These are phyloP conservation scores for Fusarium robinianum DNA, from an alignment of 2,329 filamentous ascomycete species.

Conservation along the genomic window DNA sequence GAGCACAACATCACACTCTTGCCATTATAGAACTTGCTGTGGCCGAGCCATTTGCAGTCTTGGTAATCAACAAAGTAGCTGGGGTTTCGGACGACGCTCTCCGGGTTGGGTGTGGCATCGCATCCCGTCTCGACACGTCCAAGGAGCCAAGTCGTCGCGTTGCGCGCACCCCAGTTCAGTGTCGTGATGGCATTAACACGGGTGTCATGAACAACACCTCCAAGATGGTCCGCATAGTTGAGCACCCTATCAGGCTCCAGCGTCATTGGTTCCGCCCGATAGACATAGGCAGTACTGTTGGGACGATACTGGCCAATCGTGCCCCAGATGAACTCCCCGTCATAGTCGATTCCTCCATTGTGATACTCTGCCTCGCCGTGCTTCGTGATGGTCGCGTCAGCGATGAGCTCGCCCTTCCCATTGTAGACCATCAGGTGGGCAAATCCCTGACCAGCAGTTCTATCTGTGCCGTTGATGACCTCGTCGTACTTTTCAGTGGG, in stretches of 20 bases:
- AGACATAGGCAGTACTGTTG: slow-evolving; percentile 50
- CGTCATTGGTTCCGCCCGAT: slow-evolving; percentile 45
- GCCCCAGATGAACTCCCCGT: slow-evolving; percentile 53
- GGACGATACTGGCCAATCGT: slow-evolving; percentile 53
- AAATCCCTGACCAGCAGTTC: slow-evolving; percentile 49
- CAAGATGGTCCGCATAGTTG: slow-evolving; percentile 49
- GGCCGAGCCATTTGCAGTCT: slow-evolving; percentile 56
- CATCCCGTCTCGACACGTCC: slow-evolving; percentile 18
- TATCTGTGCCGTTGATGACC: slow-evolving; percentile 57
- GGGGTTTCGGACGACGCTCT: slow-evolving; percentile 41
- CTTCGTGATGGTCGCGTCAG: slow-evolving; percentile 49
- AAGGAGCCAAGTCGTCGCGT: slow-evolving; percentile 46
- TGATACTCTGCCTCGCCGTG: slow-evolving; percentile 49
- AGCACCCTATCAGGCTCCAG: slow-evolving; percentile 44
- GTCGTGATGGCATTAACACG: slow-evolving; percentile 42
- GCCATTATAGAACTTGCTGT: slow-evolving; percentile 41
- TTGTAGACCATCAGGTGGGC: slow-evolving; percentile 52
- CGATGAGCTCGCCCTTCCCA: slow-evolving; percentile 46
- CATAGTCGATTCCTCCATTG: slow-evolving; percentile 54
- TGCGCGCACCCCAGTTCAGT: slow-evolving; percentile 53
- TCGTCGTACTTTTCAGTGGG: slow-evolving; percentile 46
- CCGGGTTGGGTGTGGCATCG: slow-evolving; percentile 22
- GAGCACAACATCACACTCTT: slow-evolving; percentile 53
- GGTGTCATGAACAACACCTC: slow-evolving; percentile 51
- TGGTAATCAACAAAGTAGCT: slow-evolving; percentile 55